These are phyloP conservation scores for Ascochyta clinopodiicola DNA, from an alignment of 2,329 filamentous ascomycete genomes.

Conservation along the genomic window DNA sequence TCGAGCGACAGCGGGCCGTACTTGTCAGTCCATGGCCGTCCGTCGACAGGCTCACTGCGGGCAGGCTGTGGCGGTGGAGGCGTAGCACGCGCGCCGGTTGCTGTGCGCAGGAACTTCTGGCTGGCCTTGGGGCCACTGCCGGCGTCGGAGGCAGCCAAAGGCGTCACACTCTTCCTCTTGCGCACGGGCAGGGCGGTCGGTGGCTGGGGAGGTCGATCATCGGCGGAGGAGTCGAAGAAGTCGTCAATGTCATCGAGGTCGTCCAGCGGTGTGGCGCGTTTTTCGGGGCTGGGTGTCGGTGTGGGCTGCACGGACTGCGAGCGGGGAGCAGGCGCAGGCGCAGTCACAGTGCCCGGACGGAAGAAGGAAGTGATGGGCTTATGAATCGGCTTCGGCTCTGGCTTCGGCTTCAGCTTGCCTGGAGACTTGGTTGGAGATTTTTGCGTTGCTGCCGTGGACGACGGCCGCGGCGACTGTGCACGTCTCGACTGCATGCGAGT, in stretches of 20 bases:
- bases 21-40: conserved; percentile 84
- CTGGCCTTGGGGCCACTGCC: conserved; percentile 38
- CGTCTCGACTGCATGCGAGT: conserved; percentile 28
- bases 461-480: conserved; percentile 31
- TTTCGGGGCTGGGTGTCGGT: conserved; percentile 50
- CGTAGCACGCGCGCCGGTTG: conserved; percentile 40
- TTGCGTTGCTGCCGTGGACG: conserved; percentile 21
- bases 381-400: conserved; percentile 36
- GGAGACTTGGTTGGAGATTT: conserved; percentile 42
- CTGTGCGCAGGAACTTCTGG: conserved; percentile 55
- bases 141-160: conserved; percentile 17
- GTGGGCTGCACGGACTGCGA: conserved; percentile 48
- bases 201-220: conserved; percentile 32
- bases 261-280: conserved; percentile 33
- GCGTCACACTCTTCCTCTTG: conserved; percentile 34
- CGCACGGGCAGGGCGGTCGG: conserved; percentile 37
- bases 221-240: conserved; percentile 47
- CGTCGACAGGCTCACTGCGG: conserved; percentile 55
- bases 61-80: conserved; percentile 36
- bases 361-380: conserved; percentile 59
- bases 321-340: conserved; percentile 42
- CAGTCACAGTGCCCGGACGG: conserved; percentile 46
- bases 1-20: conserved; percentile 78
- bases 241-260: conserved; percentile 48
- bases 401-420: conserved; percentile 44